A percentile compares a stretch with the other conserved stretches of the same genome.
phyloP scores from a whole-genome alignment of 495 filamentous ascomycete species.

The Penicillium arizonense region DNA sequence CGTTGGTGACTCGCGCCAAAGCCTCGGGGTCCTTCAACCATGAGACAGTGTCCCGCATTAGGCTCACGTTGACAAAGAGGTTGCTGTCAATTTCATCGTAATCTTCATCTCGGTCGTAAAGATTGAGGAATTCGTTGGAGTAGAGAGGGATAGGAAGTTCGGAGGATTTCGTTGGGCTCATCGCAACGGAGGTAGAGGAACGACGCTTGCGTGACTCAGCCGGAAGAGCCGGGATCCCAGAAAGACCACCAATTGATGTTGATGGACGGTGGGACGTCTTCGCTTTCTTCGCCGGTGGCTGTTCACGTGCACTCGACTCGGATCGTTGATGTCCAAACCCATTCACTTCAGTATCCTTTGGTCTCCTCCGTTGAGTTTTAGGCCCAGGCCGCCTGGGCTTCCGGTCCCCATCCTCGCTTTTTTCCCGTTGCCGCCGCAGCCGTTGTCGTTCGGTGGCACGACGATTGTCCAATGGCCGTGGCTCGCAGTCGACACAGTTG shows the following conservation, averaged over 20 bases:
- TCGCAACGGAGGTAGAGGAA: slow-evolving; percentile 41
- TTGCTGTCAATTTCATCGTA: slow-evolving; percentile 53
- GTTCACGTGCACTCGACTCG: slow-evolving; percentile 54
- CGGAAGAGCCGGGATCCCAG: slow-evolving; percentile 32
- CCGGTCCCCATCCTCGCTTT: slow-evolving; percentile 57
- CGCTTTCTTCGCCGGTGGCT: slow-evolving; percentile 64
- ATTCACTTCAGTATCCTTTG: slow-evolving; percentile 47
- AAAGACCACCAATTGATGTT: slow-evolving; percentile 63
- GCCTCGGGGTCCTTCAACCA: slow-evolving; percentile 70
- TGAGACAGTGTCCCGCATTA: slow-evolving; percentile 62
- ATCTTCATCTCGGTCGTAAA: slow-evolving; percentile 60
- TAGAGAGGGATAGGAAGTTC: slow-evolving; percentile 52
- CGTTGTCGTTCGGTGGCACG: slow-evolving; percentile 68
- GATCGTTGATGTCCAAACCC: slow-evolving; percentile 41
- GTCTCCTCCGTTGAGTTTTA: slow-evolving; percentile 76
- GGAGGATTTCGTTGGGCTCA: slow-evolving; percentile 54
- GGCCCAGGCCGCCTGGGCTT: slow-evolving; percentile 65
- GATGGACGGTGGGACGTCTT: slow-evolving; percentile 74
- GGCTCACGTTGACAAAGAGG: slow-evolving; percentile 63
- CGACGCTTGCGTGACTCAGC: slow-evolving; percentile 54
- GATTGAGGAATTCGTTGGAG: slow-evolving; percentile 66
- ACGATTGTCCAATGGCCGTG: slow-evolving; percentile 66
- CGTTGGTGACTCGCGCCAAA: slow-evolving; percentile 40
- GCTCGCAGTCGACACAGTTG: slow-evolving; percentile 82
- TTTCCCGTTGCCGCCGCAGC: slow-evolving; percentile 59